Percentiles rank a stretch among this genome's conserved stretches.
Conservation (phyloP, 1,284 basidiomycete genomes). For the Papiliotrema flavescens region DNA sequence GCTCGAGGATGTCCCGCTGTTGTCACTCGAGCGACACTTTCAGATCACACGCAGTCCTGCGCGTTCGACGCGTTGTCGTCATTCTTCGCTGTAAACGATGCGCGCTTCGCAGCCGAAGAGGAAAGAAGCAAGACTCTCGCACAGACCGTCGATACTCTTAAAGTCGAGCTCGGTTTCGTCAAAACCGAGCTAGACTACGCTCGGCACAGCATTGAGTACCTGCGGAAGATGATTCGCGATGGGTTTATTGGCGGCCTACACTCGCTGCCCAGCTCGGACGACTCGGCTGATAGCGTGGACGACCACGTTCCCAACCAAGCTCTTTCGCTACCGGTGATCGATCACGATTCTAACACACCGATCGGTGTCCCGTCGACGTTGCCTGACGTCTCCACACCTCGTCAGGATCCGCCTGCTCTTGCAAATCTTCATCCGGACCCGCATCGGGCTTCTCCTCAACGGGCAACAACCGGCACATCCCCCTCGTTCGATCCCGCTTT, state of each 20-base stretch:
- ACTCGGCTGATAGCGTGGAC: neutral
- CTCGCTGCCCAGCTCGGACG: no score
- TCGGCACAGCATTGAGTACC: neutral
- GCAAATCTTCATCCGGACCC: no score
- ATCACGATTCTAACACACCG: neutral
- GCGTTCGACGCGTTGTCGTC: conserved; percentile 62
- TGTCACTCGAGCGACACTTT: conserved; percentile 52
- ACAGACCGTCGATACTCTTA: neutral
- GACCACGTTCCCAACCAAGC: neutral
- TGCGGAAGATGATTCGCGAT: neutral
- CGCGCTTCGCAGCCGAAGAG: conserved; percentile 49
- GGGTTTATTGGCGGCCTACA: neutral
- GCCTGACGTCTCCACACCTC: neutral
- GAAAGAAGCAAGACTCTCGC: conserved; percentile 46
- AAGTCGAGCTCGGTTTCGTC: neutral
- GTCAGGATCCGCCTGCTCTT: no score
- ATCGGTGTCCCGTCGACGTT: neutral
- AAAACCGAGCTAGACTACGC: neutral
- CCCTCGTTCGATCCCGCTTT: no score
- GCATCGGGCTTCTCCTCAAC: neutral
- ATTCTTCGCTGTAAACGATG: conserved; percentile 57
- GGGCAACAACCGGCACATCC: no score
- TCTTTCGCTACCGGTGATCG: neutral
- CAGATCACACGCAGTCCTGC: conserved; percentile 55
- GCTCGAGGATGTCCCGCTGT: conserved; percentile 58